Evolutionary conservation across 495 filamentous ascomycete genomes (phyloP).

Genomic region (Tirmania nivea): DNA sequence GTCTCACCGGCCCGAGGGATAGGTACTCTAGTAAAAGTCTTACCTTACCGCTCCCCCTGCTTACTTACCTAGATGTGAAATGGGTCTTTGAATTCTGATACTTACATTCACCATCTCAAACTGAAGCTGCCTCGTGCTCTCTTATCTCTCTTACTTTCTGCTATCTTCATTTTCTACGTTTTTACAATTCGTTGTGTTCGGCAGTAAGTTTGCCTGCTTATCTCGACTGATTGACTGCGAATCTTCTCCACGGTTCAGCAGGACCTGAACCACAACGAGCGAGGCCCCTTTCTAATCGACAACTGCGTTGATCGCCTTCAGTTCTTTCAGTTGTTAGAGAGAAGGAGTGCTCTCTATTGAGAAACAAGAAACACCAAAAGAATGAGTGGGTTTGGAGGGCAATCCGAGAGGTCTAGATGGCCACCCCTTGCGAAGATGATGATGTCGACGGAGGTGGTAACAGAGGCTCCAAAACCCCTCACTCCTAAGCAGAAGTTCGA

Average conservation of each 20-base stretch:
- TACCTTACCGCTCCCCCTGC: no score
- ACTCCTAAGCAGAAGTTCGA: slow-evolving; percentile 29
- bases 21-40: no score
- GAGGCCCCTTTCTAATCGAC: not conserved
- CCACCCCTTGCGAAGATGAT: slow-evolving; percentile 46
- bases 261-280: slow-evolving; percentile 13
- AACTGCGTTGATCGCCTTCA: slow-evolving; percentile 10
- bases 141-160: no score
- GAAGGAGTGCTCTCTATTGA: not conserved
- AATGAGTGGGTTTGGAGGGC: slow-evolving; percentile 7
- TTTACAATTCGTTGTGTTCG: no score
- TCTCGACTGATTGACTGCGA: not conserved
- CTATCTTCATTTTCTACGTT: no score
- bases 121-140: no score
- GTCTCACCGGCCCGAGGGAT: no score
- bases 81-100: no score
- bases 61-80: no score
- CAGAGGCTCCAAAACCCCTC: slow-evolving; percentile 37
- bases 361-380: slow-evolving; percentile 10
- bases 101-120: no score
- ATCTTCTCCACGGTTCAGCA: slow-evolving; percentile 10
- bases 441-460: slow-evolving; percentile 47
- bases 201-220: no score
- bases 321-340: not conserved
- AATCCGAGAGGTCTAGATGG: slow-evolving; percentile 42